Conservation (phyloP, 768 basidiomycete species). For the Kwoniella botswanensis region DNA sequence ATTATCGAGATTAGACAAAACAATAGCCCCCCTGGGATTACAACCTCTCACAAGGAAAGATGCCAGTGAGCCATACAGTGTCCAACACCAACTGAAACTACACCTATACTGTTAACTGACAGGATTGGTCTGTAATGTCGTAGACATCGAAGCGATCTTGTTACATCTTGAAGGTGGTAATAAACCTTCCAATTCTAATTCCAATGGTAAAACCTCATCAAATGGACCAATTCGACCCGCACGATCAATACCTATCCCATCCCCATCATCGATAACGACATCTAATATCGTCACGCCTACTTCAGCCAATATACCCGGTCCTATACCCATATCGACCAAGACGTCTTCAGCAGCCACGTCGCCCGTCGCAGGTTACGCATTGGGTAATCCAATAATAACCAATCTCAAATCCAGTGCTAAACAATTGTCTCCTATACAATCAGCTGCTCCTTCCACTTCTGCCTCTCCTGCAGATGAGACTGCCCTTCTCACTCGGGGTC, state of each 20-base stretch:
- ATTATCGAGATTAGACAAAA: conserved; percentile 54
- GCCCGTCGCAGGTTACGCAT: not conserved
- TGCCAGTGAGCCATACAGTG: conserved; percentile 34
- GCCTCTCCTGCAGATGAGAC: conserved; percentile 51
- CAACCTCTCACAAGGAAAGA: conserved; percentile 54
- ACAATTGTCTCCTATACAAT: conserved; percentile 32
- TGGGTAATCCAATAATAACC: conserved; percentile 16
- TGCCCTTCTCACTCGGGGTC: conserved; percentile 48
- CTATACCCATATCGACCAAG: not conserved
- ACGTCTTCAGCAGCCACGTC: conserved; percentile 13
- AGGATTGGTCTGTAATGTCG: not conserved
- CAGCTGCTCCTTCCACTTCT: conserved; percentile 26
- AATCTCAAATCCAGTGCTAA: conserved; percentile 2
- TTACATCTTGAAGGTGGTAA: conserved; percentile 10
- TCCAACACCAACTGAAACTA: no score
- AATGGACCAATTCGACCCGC: conserved; percentile 12
- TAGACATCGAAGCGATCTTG: conserved; percentile 49
- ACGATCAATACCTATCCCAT: conserved; percentile 5
- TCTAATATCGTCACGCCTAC: not conserved
- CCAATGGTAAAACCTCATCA: not conserved
- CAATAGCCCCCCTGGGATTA: conserved; percentile 55
- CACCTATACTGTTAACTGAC: no score
- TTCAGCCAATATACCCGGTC: no score
- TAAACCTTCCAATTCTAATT: not conserved
- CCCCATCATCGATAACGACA: not conserved